Percentiles rank a stretch among this genome's conserved stretches.
Evolutionary conservation across 2,329 filamentous ascomycete species (phyloP).

Genomic region (Fusarium solani-melongenae): DNA sequence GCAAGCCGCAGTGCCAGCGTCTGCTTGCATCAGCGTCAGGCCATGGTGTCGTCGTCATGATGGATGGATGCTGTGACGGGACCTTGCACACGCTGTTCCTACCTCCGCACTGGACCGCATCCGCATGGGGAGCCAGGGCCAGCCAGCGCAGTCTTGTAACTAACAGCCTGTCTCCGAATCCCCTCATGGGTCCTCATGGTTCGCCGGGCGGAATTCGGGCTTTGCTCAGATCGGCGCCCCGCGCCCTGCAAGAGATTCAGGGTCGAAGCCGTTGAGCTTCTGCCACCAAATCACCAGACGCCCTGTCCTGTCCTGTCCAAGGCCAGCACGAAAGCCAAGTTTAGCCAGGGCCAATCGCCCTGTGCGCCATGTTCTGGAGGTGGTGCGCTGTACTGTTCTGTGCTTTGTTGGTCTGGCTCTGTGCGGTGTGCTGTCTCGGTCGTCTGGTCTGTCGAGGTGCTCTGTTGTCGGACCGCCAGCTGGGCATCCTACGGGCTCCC

Average conservation of each 20-base stretch:
- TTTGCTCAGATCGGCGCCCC: slow-evolving; percentile 18
- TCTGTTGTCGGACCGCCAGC: slow-evolving; percentile 5
- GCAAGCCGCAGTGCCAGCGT: slow-evolving; percentile 33
- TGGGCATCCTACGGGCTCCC: not conserved
- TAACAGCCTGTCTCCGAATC: not conserved
- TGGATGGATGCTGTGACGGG: slow-evolving; percentile 15
- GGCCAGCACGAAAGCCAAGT: slow-evolving; percentile 6
- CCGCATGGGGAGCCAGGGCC: not conserved
- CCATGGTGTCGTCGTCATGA: slow-evolving; percentile 32
- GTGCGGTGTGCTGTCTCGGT: not conserved
- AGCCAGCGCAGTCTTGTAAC: slow-evolving; percentile 8
- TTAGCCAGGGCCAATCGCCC: not conserved
- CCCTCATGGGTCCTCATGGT: slow-evolving; percentile 5
- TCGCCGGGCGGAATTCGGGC: slow-evolving; percentile 24
- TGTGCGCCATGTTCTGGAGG: slow-evolving; percentile 6
- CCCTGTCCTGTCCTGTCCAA: slow-evolving; percentile 11
- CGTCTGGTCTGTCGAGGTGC: not conserved
- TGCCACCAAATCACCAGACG: slow-evolving; percentile 18
- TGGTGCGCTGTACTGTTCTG: slow-evolving; percentile 22
- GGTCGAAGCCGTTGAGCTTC: slow-evolving; percentile 1
- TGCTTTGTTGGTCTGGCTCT: slow-evolving; percentile 19
- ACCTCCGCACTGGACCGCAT: not conserved
- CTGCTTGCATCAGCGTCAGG: slow-evolving; percentile 41
- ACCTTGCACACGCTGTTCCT: not conserved
- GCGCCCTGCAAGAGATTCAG: slow-evolving; percentile 6